Conservation (phyloP, 2,329 filamentous ascomycete species). For the Pezicula radicicola region DNA sequence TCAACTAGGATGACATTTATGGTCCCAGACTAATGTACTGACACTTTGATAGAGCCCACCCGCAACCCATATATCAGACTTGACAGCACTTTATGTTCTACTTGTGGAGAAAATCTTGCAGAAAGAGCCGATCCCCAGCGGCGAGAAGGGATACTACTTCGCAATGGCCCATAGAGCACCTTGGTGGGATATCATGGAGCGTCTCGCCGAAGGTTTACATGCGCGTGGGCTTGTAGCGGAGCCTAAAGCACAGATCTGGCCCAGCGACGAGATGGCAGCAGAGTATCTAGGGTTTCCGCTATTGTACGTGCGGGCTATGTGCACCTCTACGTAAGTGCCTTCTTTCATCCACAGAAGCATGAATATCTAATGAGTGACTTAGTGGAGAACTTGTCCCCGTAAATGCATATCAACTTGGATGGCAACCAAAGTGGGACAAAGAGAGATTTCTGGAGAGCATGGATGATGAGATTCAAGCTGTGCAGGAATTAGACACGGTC, state of each 20-base stretch:
- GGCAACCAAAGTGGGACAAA: conserved; percentile 19
- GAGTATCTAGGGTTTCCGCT: conserved; percentile 9
- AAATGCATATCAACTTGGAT: conserved; percentile 16
- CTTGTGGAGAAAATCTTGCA: conserved; percentile 20
- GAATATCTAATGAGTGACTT: conserved; percentile 10
- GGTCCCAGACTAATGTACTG: conserved; percentile 5
- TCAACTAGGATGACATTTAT: too few species aligned
- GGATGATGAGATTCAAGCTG: conserved; percentile 19
- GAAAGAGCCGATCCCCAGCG: conserved; percentile 15
- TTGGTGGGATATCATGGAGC: conserved; percentile 17
- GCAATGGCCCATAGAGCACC: conserved; percentile 17
- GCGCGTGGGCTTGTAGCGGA: conserved; percentile 19
- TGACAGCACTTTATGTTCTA: conserved; percentile 17
- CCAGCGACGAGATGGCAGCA: conserved; percentile 19
- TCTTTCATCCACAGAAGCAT: conserved; percentile 1
- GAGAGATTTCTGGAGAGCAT: conserved; percentile 16
- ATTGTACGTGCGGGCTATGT: conserved; percentile 11
- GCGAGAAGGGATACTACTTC: conserved; percentile 20
- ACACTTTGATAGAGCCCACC: conserved; percentile 13
- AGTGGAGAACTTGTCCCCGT: conserved; percentile 13
- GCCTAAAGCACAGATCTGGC: conserved; percentile 16
- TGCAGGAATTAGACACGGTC: conserved; percentile 16
- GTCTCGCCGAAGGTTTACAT: conserved; percentile 14
- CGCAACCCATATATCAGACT: conserved; percentile 21
- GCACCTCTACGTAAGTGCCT: conserved; percentile 16